Conservation (phyloP, 2,329 filamentous ascomycete genomes). For the Triangularia setosa region DNA sequence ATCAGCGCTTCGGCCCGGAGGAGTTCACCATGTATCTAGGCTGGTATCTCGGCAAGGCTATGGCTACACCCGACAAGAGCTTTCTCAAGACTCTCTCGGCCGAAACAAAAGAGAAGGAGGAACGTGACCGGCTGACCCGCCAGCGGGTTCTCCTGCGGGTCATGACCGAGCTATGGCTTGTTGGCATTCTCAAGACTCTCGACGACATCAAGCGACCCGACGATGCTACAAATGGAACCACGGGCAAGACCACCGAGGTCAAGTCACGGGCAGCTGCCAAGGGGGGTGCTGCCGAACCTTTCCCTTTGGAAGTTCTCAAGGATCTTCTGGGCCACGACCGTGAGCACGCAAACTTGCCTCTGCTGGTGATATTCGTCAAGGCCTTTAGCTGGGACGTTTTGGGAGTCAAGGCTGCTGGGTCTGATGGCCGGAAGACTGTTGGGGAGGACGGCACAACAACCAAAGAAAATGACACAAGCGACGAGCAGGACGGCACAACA, state of each 20-base stretch:
- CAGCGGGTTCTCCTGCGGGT: slow-evolving; percentile 84
- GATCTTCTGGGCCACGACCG: slow-evolving; percentile 91
- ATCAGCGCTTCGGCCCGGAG: slow-evolving; percentile 85
- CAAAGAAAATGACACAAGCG: slow-evolving; percentile 39
- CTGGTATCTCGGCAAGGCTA: slow-evolving; percentile 86
- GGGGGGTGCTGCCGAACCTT: slow-evolving; percentile 74
- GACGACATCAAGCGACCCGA: slow-evolving; percentile 61
- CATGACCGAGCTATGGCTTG: slow-evolving; percentile 93
- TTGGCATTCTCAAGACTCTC: slow-evolving; percentile 79
- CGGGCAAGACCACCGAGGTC: slow-evolving; percentile 59
- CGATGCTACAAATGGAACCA: slow-evolving; percentile 57
- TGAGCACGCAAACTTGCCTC: slow-evolving; percentile 83
- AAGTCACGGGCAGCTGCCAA: slow-evolving; percentile 58
- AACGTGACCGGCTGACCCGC: slow-evolving; percentile 84
- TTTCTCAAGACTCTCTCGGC: slow-evolving; percentile 71
- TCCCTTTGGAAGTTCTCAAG: slow-evolving; percentile 95
- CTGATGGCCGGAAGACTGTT: slow-evolving; percentile 78
- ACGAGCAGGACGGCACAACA: slow-evolving; percentile 46
- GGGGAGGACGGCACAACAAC: slow-evolving; percentile 70
- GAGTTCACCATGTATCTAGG: slow-evolving; percentile 91
- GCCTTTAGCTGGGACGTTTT: slow-evolving; percentile 94
- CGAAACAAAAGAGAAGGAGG: slow-evolving; percentile 88
- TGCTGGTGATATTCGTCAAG: slow-evolving; percentile 94
- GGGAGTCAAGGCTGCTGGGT: slow-evolving; percentile 66
- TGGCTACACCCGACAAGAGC: slow-evolving; percentile 85